Evolutionary conservation across 2,329 filamentous ascomycete species (phyloP).

Genomic region (Helicocarpus griseus): DNA sequence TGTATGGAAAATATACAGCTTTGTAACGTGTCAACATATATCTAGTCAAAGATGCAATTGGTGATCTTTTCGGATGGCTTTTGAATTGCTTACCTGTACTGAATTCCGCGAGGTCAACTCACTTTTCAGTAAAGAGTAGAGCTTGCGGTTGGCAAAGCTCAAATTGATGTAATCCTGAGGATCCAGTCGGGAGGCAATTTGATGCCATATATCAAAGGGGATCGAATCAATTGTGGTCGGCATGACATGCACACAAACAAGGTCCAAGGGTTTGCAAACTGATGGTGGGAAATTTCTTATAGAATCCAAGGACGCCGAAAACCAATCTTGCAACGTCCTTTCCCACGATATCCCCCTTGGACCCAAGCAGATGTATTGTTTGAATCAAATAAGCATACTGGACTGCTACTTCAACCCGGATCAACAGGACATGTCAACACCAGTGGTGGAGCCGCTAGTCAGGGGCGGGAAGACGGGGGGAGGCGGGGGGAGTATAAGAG

Average conservation of each 20-base stretch:
- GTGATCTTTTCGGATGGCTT: background rate
- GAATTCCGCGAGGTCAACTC: conserved; percentile 48
- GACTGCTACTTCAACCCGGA: background rate
- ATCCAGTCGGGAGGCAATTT: conserved; percentile 46
- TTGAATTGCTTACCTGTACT: conserved; percentile 42
- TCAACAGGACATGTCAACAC: background rate
- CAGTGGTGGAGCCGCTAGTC: background rate
- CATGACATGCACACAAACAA: background rate
- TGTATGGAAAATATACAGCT: conserved; percentile 36
- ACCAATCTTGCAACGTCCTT: background rate
- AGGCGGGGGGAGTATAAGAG: background rate
- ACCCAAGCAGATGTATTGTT: background rate
- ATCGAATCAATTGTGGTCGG: conserved; percentile 32
- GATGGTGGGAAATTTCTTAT: background rate
- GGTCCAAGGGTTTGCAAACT: background rate
- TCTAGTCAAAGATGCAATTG: background rate
- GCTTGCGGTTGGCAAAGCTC: conserved; percentile 42
- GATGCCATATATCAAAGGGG: conserved; percentile 56
- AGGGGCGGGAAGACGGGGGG: background rate
- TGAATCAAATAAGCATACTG: background rate
- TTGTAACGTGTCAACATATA: conserved; percentile 13
- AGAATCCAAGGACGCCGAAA: background rate
- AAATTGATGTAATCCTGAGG: conserved; percentile 51
- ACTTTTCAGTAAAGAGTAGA: conserved; percentile 44
- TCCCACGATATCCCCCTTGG: background rate